Conservation (phyloP, 2,329 filamentous ascomycete genomes). For the Huntiella abstrusa region DNA sequence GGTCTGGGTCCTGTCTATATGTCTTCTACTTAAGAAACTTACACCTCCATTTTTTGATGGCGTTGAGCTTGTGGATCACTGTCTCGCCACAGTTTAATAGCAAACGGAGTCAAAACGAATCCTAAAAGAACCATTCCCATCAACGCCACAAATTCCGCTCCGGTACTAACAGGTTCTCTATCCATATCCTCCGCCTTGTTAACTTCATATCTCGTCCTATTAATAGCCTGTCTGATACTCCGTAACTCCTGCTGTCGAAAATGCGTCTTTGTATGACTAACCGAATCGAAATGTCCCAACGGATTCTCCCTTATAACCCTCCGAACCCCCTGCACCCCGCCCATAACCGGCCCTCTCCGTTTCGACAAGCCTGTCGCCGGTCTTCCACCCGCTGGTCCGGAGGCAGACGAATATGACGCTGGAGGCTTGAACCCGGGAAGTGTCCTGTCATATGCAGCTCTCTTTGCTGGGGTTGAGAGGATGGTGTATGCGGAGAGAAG, state of each 20-base stretch:
- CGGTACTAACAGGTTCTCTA: background rate
- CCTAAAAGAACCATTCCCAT: constrained; percentile 3
- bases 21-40: too few species aligned
- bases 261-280: constrained; percentile 56
- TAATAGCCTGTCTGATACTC: constrained; percentile 9
- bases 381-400: constrained; percentile 48
- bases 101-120: background rate
- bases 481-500: constrained; percentile 70
- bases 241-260: constrained; percentile 35
- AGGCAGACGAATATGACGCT: constrained; percentile 13
- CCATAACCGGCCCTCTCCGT: constrained; percentile 56
- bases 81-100: too few species aligned
- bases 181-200: background rate
- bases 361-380: constrained; percentile 66
- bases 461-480: constrained; percentile 54
- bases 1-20: background rate
- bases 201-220: background rate
- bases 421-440: constrained; percentile 21
- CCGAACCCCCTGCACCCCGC: constrained; percentile 30
- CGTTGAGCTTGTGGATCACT: background rate
- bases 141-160: background rate
- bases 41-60: background rate
- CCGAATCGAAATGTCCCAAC: constrained; percentile 57
- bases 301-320: constrained; percentile 23
- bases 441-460: constrained; percentile 64